Conservation (phyloP, 805 yeast genomes). For the Schizosaccharomyces osmophilus region DNA sequence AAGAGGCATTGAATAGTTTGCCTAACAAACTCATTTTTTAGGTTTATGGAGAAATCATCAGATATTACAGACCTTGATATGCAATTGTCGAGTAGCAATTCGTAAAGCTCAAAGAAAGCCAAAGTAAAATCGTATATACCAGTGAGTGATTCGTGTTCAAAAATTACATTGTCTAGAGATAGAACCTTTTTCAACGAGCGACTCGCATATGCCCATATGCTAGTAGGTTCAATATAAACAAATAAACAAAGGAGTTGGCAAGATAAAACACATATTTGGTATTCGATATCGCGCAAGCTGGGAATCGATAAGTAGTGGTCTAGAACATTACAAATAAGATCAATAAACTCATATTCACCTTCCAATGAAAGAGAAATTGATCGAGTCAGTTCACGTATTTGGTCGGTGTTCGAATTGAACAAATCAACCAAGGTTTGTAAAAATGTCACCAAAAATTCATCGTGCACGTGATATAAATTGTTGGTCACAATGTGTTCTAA, state of each 20-base stretch:
- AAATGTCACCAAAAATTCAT: slow-evolving; percentile 18
- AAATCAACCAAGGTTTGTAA: slow-evolving; percentile 28
- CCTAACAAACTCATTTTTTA: not conserved
- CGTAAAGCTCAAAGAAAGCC: not conserved
- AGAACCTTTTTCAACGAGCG: not conserved
- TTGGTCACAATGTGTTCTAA: slow-evolving; percentile 30
- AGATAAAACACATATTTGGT: not conserved
- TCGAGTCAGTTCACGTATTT: slow-evolving; percentile 19
- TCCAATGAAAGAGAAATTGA: slow-evolving; percentile 22
- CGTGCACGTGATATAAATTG: slow-evolving; percentile 16
- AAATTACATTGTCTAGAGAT: not conserved
- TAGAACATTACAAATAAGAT: slow-evolving; percentile 22
- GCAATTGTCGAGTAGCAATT: not conserved
- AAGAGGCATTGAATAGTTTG: not conserved
- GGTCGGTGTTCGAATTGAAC: slow-evolving; percentile 20
- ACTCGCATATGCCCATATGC: not conserved
- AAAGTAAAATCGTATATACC: not conserved
- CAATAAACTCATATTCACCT: slow-evolving; percentile 14
- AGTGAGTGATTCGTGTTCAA: not conserved
- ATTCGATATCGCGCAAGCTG: not conserved
- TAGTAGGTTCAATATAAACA: slow-evolving; percentile 14
- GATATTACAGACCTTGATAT: not conserved
- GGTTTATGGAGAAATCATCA: not conserved
- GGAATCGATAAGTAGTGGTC: not conserved
- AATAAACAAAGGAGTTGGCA: slow-evolving; percentile 27